Evolutionary conservation across 257 asterid genomes (phyloP).

Genomic region (Capsicum chinense): DNA sequence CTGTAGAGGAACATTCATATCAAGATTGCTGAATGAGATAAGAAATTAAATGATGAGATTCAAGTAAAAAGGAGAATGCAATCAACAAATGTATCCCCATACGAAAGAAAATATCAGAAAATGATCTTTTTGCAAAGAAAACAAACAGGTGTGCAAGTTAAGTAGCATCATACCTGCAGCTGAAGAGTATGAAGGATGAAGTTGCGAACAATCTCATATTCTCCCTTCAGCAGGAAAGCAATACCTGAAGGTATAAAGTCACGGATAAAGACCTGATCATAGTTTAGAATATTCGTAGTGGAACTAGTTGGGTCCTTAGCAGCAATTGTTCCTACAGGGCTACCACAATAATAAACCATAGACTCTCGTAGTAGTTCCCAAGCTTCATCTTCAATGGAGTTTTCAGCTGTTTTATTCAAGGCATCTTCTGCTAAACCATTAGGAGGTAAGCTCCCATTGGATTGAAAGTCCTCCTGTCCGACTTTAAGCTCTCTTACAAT

Average conservation of each 20-base stretch:
- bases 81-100: background rate
- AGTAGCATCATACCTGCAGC: slow-evolving; percentile 58
- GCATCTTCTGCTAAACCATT: slow-evolving; percentile 42
- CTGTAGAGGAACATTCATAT: background rate
- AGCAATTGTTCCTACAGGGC: slow-evolving; percentile 77
- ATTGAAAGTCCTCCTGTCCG: slow-evolving; percentile 35
- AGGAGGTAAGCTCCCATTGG: slow-evolving; percentile 46
- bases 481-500: slow-evolving; percentile 39
- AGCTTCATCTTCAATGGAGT: slow-evolving; percentile 68
- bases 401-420: slow-evolving; percentile 34
- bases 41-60: background rate
- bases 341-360: slow-evolving; percentile 63
- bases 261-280: slow-evolving; percentile 76
- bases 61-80: slow-evolving; percentile 8
- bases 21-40: background rate
- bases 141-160: background rate
- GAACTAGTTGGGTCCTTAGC: slow-evolving; percentile 66
- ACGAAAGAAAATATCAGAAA: background rate
- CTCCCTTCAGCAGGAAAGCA: slow-evolving; percentile 76
- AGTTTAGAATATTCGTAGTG: slow-evolving; percentile 59
- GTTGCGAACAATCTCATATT: slow-evolving; percentile 76
- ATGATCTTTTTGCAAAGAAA: background rate
- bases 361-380: slow-evolving; percentile 67
- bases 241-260: slow-evolving; percentile 79
- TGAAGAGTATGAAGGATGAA: slow-evolving; percentile 79